Base-by-base conservation (phyloP, 2,329 filamentous ascomycete genomes). In the Tolypocladium capitatum region DNA sequence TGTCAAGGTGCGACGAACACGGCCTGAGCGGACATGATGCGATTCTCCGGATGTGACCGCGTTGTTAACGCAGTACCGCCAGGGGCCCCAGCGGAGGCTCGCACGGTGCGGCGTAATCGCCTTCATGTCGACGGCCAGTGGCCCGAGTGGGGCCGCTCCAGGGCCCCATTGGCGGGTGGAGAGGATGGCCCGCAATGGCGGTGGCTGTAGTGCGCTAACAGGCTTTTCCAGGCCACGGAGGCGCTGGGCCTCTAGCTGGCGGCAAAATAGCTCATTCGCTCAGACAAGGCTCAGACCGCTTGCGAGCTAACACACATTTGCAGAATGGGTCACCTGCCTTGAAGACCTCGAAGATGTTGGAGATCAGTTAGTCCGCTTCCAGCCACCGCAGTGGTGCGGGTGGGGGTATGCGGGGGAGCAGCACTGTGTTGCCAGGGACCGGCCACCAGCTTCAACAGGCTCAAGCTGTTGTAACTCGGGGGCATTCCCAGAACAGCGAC, bases 21-120 rank as follows among this genome's bases (percentile, higher is more conserved):
- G 21, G 18, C 42, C n/a, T 3, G 34, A 20, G 45, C 20, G 14
- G 14, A 28, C 21, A 41, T 43, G 45, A 49, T 38, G 45, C 42
- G 48, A 49, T n/a, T n/a, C n/a, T n/a, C n/a, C n/a, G n/a, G n/a
- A n/a, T n/a, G n/a, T n/a, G n/a, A n/a, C n/a, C n/a, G 16, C 43
- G 24, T 16, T 34, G 46, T 47, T 38, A 41, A 36, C n/a, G 38
- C 32, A 16, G 16, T 47, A 46, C 48, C 7, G 21, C 42, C 7
- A 28, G 5, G 27, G 43, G 34, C 27, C 30, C 21, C 34, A 33
- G 31, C 21, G 18, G 3, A 13, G 16, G 9, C 36, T 46, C 48
- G 47, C 51, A 51, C 49, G 47, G 49, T 51, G 51, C 46, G 36
- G 45, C 48, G 51, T 49, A 47, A 50, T 49, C 45, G 36, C 38